Percentiles rank a stretch among this genome's conserved stretches.
Conservation (phyloP, 176 grass and related monocot genomes). For the Eragrostis curvula region DNA sequence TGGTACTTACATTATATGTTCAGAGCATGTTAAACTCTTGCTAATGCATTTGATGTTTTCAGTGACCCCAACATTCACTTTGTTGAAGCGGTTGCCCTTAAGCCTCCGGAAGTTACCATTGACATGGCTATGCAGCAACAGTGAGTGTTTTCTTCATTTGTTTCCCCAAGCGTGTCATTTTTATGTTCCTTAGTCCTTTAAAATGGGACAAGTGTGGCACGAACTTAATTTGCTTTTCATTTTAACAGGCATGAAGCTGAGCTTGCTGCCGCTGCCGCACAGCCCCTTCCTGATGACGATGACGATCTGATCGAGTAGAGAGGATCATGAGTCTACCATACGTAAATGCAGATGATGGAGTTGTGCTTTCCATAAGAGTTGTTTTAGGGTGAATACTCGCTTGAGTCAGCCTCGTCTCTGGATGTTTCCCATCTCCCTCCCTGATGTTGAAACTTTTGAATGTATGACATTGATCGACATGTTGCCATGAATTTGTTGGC, state of each 20-base stretch:
- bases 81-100: constrained; percentile 79
- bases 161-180: no score
- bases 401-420: constrained; percentile 12
- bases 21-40: neutral
- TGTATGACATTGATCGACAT: constrained; percentile 39
- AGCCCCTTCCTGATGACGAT: constrained; percentile 86
- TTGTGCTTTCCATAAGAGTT: constrained; percentile 35
- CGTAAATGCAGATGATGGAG: constrained; percentile 25
- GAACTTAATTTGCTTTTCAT: neutral
- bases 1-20: fast-evolving
- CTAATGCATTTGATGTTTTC: neutral
- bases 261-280: constrained; percentile 58
- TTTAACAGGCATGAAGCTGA: constrained; percentile 68
- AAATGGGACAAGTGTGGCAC: neutral
- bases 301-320: constrained; percentile 79
- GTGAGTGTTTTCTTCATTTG: no score
- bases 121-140: constrained; percentile 88
- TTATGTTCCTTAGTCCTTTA: neutral
- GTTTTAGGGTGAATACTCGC: constrained; percentile 36
- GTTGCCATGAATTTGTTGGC: constrained; percentile 53
- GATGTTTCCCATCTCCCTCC: constrained; percentile 4
- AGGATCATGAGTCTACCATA: constrained; percentile 33
- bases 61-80: constrained; percentile 78
- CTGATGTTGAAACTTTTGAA: constrained; percentile 30
- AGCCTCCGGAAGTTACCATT: constrained; percentile 79